Evolutionary conservation across 495 filamentous ascomycete genomes (phyloP), one percentile per base, ranked within the genome.

Genomic region (Tuber borchii): DNA sequence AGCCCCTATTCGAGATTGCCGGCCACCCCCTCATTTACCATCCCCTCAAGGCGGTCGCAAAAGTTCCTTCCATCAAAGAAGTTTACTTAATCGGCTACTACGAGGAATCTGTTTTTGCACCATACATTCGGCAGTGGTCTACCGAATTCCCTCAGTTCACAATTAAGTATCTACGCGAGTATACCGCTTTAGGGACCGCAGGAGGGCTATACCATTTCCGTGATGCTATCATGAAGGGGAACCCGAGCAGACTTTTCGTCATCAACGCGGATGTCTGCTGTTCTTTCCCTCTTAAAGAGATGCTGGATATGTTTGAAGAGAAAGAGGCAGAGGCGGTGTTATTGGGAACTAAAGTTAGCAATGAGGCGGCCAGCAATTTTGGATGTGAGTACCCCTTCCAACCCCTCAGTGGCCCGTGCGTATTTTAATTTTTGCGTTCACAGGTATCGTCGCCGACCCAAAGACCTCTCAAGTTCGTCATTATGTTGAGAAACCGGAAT

Each of bases 401-500:
- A 39, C 61, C 45, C 10, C 17, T 20, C 71, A 56, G 56, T 65
- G 56, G 26, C 17, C 22, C 40, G 31, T 73, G 34, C 31, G n/a
- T 70, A 42, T 17, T 26, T 31, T 73, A 48, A 75, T 26, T 10
- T 20, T 51, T 48, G 70, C 44, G 19, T 69, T 69, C 26, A 43
- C 56, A 82, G 80, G 80, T 87, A 97, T 99, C 78, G 95, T 99
- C 39, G 94, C 93, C 69, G 96, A 99, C 83, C 87, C 93, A 19
- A 93, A 97, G 85, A 97, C 93, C 82, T 94, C 94, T 84, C 93
- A 94, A 71, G 95, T 99, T 70, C 90, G 97, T 69, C 95, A 99
- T 87, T 99, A 99, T 86, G 95, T 99, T 84, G 95, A 99, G 88
- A 98, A 98, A 87, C 95, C 95, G 76, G 95, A 99, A 85, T 95